Evolutionary conservation across 2,329 filamentous ascomycete species (phyloP), one percentile per base, ranked within the genome.

Genomic region (Ceratocystis cacaofunesta): DNA sequence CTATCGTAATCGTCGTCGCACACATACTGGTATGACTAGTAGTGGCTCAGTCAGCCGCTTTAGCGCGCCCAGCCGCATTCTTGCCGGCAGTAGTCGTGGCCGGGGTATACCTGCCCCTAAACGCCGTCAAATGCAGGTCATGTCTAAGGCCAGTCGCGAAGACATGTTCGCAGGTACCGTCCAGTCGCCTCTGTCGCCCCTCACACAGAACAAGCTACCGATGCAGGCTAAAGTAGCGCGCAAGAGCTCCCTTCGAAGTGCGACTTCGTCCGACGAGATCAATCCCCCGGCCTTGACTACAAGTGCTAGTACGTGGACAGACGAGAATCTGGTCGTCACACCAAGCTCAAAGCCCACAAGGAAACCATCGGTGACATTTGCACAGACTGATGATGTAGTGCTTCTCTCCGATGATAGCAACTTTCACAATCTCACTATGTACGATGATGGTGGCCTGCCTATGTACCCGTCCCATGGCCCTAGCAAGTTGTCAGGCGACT

Each of bases 361-460:
- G 6, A 67, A 67, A 55, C 63, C 63, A 22, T 65, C 63, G 1
- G 66, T 67, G n/a, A 67, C 66, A 19, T 67, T 67, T 65, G 66
- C 66, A 1, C 64, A 58, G 60, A 67, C 63, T 1, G 66, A 67
- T 17, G 66, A 67, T 36, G 63, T 67, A 17, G 15, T 67, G 8
- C 57, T 67, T 15, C 52, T 67, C 1, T 67, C 66, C 3, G 66
- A 67, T 36, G 66, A 67, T 46, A 66, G 65, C 52, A 44, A 36
- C n/a, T 62, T 67, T 28, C 63, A 65, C 28, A 58, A 63, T 22
- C 52, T 67, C 7, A 67, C 60, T 28, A 32, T 63, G 17, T 65
- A 63, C 48, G 66, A 67, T 8, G 66, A 65, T 36, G 55, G 17
- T 30, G 52, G 10, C 19, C 32, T 65, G 55, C 25, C 32, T 3